These are phyloP conservation scores for Monilinia fructigena DNA, from an alignment of 2,329 filamentous ascomycete genomes.

Conservation along the genomic window DNA sequence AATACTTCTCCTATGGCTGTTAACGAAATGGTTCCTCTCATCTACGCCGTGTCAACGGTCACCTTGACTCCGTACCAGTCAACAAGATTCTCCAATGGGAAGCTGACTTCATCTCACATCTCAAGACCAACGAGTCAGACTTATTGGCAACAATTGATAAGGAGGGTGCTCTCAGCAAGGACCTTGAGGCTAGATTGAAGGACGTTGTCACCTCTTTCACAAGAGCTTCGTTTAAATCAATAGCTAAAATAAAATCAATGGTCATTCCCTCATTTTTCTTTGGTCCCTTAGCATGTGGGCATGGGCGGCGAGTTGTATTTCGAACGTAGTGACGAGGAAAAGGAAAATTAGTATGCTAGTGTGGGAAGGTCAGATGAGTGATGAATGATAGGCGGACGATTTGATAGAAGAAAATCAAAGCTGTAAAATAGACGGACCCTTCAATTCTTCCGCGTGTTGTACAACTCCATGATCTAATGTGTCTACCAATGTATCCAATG, in stretches of 20 bases:
- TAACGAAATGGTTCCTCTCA: conserved; percentile 99
- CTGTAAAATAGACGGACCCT: conserved; percentile 41
- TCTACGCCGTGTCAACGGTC: conserved; percentile 98
- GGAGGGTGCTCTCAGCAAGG: conserved; percentile 95
- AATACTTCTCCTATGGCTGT: conserved; percentile 95
- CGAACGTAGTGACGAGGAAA: conserved; percentile 22
- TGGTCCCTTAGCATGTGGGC: conserved; percentile 36
- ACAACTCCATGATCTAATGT: conserved; percentile 3
- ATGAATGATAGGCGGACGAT: conserved; percentile 30
- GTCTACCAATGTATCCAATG: not conserved
- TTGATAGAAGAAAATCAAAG: conserved; percentile 36
- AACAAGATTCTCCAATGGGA: conserved; percentile 92
- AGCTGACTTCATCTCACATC: conserved; percentile 86
- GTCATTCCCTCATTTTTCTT: conserved; percentile 33
- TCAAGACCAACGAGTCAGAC: conserved; percentile 86
- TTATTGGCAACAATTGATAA: conserved; percentile 85
- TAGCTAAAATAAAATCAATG: conserved; percentile 25
- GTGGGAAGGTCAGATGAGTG: conserved; percentile 21
- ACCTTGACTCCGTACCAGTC: conserved; percentile 85
- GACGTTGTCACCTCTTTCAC: conserved; percentile 76
- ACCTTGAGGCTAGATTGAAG: conserved; percentile 79
- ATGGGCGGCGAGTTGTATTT: conserved; percentile 32
- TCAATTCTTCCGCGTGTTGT: conserved; percentile 34
- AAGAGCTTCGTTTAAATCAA: conserved; percentile 72
- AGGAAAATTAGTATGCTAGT: conserved; percentile 1